phyloP scores from a whole-genome alignment of 345 rosid genomes.

The Reutealis trisperma region DNA sequence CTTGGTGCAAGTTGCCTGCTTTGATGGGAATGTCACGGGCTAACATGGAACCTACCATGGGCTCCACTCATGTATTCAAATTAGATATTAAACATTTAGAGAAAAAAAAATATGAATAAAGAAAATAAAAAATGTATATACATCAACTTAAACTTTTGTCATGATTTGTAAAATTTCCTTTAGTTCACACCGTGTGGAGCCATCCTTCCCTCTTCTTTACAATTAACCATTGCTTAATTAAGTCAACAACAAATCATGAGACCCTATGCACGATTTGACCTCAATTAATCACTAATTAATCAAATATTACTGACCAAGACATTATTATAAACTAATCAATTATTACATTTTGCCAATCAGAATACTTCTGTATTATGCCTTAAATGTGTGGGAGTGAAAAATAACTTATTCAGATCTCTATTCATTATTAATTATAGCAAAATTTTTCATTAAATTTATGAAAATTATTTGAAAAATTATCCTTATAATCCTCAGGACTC shows the following conservation, averaged over 20 bases:
- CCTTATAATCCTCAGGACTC: no score
- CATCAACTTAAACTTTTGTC: neutral
- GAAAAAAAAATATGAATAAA: neutral
- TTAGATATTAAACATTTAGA: neutral
- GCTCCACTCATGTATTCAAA: slow-evolving; percentile 21
- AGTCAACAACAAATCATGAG: slow-evolving; percentile 20
- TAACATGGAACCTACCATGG: slow-evolving; percentile 13
- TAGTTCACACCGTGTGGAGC: slow-evolving; percentile 32
- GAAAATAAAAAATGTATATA: no score
- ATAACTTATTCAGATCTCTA: no score
- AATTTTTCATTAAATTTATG: no score
- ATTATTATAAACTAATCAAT: no score
- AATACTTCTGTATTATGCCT: no score
- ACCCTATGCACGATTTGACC: neutral
- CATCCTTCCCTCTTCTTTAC: neutral
- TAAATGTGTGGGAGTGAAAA: no score
- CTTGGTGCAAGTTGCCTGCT: slow-evolving; percentile 4
- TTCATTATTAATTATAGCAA: no score
- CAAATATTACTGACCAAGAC: no score
- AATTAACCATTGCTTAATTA: slow-evolving; percentile 1
- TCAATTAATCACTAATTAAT: neutral
- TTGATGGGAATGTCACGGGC: slow-evolving; percentile 23
- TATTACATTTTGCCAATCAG: no score
- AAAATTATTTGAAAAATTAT: no score
- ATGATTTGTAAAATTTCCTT: slow-evolving; percentile 15